Evolutionary conservation across 371 early-diverging fungal genomes (phyloP).

Genomic region (Saksenaea vasiformis): DNA sequence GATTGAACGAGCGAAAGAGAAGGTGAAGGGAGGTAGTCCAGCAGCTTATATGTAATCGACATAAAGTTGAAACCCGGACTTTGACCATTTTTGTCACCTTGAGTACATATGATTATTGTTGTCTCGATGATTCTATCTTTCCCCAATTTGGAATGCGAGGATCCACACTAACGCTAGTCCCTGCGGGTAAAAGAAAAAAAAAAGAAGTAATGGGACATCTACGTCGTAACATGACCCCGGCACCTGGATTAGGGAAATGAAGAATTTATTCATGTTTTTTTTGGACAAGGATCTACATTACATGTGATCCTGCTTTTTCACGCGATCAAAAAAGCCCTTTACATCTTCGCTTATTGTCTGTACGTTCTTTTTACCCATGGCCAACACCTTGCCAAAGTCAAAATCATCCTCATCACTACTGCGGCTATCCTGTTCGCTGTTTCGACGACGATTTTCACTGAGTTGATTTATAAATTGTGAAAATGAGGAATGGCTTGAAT

Average conservation of each 20-base stretch:
- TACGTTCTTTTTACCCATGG: constrained; percentile 1
- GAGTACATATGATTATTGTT: not conserved
- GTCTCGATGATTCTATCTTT: not conserved
- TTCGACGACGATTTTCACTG: not conserved
- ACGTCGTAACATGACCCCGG: not conserved
- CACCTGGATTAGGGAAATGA: not conserved
- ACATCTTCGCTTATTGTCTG: not conserved
- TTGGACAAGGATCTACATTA: no score
- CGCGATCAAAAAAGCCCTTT: not conserved
- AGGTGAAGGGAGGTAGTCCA: not conserved
- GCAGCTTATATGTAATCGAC: not conserved
- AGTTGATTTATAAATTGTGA: not conserved
- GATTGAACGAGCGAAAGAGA: not conserved
- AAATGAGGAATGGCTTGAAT: not conserved
- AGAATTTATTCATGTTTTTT: no score
- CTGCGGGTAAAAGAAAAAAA: not conserved
- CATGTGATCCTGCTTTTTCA: not conserved
- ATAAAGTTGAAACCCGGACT: not conserved
- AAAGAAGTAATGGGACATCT: not conserved
- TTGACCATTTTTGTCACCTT: not conserved
- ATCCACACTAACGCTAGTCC: not conserved
- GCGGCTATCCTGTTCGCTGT: not conserved
- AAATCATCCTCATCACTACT: constrained; percentile 1
- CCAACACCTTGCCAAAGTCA: not conserved
- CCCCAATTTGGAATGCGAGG: not conserved